Conservation (phyloP, 176 grass and related monocot species). For the Otatea glauca region DNA sequence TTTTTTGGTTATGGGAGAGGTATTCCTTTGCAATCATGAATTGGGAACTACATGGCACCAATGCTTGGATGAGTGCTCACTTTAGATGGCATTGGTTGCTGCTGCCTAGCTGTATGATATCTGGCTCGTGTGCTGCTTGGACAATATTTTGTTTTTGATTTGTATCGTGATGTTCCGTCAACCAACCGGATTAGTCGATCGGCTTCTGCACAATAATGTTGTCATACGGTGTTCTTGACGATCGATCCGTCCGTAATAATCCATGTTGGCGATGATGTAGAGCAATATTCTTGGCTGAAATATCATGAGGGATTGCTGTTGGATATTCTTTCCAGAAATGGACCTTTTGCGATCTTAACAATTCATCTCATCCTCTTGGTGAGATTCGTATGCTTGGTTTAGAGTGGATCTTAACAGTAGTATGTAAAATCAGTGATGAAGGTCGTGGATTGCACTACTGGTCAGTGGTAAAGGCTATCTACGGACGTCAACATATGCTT, state of each 20-base stretch:
- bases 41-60: conserved; percentile 21
- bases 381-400: conserved; percentile 13
- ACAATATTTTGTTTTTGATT: conserved; percentile 29
- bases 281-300: conserved; percentile 20
- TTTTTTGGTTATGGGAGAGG: conserved; percentile 16
- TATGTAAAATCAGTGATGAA: conserved; percentile 21
- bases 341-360: conserved; percentile 1
- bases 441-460: background rate
- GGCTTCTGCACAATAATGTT: conserved; percentile 36
- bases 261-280: background rate
- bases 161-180: background rate
- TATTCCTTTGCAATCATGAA: conserved; percentile 35
- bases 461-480: conserved; percentile 17
- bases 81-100: conserved; percentile 42
- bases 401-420: conserved; percentile 13
- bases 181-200: conserved; percentile 22
- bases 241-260: conserved; percentile 16
- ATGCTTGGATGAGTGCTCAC: conserved; percentile 36
- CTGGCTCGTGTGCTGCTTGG: background rate
- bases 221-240: background rate
- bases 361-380: conserved; percentile 24
- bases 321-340: conserved; percentile 9
- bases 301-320: background rate
- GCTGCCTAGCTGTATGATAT: background rate
- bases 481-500: background rate